Percentiles rank a stretch among this genome's conserved stretches.
phyloP scores from a whole-genome alignment of 139 green algal genomes.

The Chlamydomonas sp. region DNA sequence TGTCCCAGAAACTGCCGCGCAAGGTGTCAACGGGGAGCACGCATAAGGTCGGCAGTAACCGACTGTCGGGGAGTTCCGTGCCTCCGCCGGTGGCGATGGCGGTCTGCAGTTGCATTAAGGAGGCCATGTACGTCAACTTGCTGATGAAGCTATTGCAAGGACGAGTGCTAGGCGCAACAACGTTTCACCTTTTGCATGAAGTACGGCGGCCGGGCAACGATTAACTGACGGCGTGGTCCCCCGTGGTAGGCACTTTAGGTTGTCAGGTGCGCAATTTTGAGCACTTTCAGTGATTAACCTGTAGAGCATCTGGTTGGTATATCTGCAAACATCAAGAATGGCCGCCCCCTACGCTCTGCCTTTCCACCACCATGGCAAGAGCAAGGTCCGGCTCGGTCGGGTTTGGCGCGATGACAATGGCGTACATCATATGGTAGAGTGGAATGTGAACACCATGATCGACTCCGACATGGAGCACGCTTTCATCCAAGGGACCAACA shows the following conservation, averaged over 20 bases:
- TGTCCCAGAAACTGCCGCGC: neutral
- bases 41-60: neutral
- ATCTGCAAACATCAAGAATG: neutral
- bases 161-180: neutral
- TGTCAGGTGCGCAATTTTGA: too few relatives aligned
- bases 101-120: too few relatives aligned
- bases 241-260: too few relatives aligned
- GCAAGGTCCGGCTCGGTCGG: conserved; percentile 76
- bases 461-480: conserved; percentile 83
- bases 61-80: too few relatives aligned
- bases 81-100: too few relatives aligned
- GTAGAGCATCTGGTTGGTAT: too few relatives aligned
- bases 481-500: conserved; percentile 72
- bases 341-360: conserved; percentile 46
- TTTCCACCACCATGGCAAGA: conserved; percentile 91
- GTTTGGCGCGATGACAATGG: conserved; percentile 77
- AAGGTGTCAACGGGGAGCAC: neutral
- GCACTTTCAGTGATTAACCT: too few relatives aligned
- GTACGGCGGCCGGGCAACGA: too few relatives aligned
- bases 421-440: conserved; percentile 88
- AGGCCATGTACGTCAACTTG: too few relatives aligned
- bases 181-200: neutral
- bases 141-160: neutral
- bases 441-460: conserved; percentile 83
- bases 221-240: too few relatives aligned